These are phyloP conservation scores for Candida vaughaniae DNA, from an alignment of 805 yeast species.

Conservation along the genomic window DNA sequence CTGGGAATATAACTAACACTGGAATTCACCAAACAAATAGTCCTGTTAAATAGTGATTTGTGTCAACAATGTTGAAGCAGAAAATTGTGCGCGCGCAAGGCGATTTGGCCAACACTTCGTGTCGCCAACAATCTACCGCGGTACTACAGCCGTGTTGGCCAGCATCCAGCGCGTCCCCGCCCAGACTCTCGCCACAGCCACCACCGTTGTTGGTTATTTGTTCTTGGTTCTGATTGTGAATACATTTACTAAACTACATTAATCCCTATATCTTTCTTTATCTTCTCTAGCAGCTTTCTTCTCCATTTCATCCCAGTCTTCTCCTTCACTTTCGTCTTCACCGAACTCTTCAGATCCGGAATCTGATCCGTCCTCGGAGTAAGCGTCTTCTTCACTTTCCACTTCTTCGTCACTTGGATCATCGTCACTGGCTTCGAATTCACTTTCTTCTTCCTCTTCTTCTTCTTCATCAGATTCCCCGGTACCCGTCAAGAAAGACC, in stretches of 20 bases:
- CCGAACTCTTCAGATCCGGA: conserved; percentile 31
- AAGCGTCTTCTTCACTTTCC: conserved; percentile 49
- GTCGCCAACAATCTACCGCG: too few relatives aligned
- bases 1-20: too few relatives aligned
- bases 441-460: conserved; percentile 67
- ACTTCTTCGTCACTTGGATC: conserved; percentile 64
- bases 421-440: conserved; percentile 63
- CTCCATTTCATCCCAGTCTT: conserved; percentile 64
- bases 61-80: too few relatives aligned
- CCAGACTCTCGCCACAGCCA: too few relatives aligned
- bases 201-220: too few relatives aligned
- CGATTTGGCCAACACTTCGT: too few relatives aligned
- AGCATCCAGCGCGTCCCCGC: too few relatives aligned
- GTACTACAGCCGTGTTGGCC: too few relatives aligned
- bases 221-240: too few relatives aligned
- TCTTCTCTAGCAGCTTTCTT: conserved; percentile 54
- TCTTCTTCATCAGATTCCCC: conserved; percentile 71
- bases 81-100: too few relatives aligned
- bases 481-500: conserved; percentile 89
- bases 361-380: conserved; percentile 36
- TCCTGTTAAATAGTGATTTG: too few relatives aligned
- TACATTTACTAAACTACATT: not conserved
- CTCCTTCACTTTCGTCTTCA: conserved; percentile 38
- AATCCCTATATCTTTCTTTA: conserved; percentile 27
- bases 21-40: too few relatives aligned